Base-by-base conservation (phyloP, 768 basidiomycete species). In the Tricholoma saponaceum region DNA sequence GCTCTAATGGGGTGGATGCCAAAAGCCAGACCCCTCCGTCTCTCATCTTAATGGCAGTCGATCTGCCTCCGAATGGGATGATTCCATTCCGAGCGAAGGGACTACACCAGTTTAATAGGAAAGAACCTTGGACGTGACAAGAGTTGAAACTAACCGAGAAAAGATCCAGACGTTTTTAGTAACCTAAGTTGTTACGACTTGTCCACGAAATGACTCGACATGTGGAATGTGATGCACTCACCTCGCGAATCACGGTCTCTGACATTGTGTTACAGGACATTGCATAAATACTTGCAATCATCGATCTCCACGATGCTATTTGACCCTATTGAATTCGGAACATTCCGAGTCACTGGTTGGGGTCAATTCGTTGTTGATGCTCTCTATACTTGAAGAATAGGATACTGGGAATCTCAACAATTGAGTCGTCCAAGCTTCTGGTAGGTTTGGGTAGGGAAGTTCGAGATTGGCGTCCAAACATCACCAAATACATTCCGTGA, bases 21-120 rank as follows among this genome's bases (percentile, higher is more conserved):
- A 91, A 76, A 13, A 93, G 78, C 83, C 88, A 93, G 30, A 93
- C 83, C 25, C 79, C 83, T 41, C 85, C 83, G 35, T 77, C 78
- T 43, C 68, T 70, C 26, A 93, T 75, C 70, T 79, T 84, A 64
- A 93, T 75, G 1, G 90, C 92, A 0, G 90, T 93, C 9, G 88
- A 84, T 49, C 92, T 76, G 16, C 90, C 90, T 0, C 92, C 92
- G 35, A 90, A 72, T 8, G 89, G 88, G 5, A 92, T 56, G 33
- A 89, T 23, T 6, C 83, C 80, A 59, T 78, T 79, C 54, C 88
- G 80, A n/a, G 79, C 67, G 64, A 89, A 89, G 2, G 86, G 84
- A 26, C 86, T 85, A 58, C 14, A 52, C 28, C 33, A 26, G 32
- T 35, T 46, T 20, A 2, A 26, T 12, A 22, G 32, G 20, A 32